A percentile compares a stretch with the other conserved stretches of the same genome.
These are phyloP conservation scores for Logfia minima DNA, from an alignment of 129 eudicot species.

Conservation along the genomic window DNA sequence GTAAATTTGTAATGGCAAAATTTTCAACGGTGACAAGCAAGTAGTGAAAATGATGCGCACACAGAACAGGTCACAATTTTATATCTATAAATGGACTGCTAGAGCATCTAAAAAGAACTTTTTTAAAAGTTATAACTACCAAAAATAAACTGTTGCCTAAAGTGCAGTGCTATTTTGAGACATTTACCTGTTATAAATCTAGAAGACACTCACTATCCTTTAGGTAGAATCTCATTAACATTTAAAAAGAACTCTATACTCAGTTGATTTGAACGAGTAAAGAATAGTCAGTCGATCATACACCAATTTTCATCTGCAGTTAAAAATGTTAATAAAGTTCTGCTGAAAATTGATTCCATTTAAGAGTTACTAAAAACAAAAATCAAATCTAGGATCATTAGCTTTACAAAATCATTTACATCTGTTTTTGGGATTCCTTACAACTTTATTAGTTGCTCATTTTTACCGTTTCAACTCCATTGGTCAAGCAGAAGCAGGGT, in stretches of 20 bases:
- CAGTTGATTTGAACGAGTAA: neutral
- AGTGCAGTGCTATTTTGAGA: neutral
- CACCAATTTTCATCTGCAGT: neutral
- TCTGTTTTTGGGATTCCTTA: neutral
- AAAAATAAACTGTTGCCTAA: neutral
- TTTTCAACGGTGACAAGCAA: neutral
- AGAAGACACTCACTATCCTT: no score
- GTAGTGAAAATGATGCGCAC: neutral
- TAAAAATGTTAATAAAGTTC: neutral
- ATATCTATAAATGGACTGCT: neutral
- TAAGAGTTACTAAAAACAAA: neutral
- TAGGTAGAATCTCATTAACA: neutral
- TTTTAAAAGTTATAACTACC: neutral
- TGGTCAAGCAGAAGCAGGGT: slow-evolving; percentile 23
- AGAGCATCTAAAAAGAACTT: neutral
- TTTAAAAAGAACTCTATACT: neutral
- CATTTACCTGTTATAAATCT: neutral
- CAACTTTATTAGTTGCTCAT: neutral
- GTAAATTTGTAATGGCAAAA: neutral
- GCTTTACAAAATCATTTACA: slow-evolving; percentile 15
- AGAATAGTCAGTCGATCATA: neutral
- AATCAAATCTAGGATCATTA: neutral
- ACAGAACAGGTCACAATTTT: neutral
- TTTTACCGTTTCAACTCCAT: neutral
- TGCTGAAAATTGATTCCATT: neutral